phyloP scores from a whole-genome alignment of 495 filamentous ascomycete genomes.

The Mycothermus thermophilus region DNA sequence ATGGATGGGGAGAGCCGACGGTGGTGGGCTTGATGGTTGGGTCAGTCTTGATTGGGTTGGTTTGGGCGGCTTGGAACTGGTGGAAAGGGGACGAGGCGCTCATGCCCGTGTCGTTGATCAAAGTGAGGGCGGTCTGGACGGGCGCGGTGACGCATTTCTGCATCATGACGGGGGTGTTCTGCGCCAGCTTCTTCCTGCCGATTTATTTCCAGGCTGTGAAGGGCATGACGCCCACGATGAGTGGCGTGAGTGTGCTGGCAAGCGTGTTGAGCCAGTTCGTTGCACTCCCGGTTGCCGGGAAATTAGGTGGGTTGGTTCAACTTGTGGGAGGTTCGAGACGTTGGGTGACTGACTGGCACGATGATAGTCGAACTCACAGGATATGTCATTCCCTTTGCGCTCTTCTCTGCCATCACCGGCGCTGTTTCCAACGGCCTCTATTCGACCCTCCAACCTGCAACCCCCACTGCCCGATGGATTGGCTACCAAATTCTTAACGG shows the following conservation, averaged over 20 bases:
- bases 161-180: constrained; percentile 43
- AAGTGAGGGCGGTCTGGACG: constrained; percentile 46
- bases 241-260: constrained; percentile 40
- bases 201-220: constrained; percentile 60
- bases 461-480: constrained; percentile 35
- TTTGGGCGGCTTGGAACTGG: constrained; percentile 47
- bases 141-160: constrained; percentile 36
- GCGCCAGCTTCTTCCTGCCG: constrained; percentile 46
- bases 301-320: constrained; percentile 16
- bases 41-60: constrained; percentile 40
- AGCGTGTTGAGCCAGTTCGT: constrained; percentile 26
- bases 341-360: constrained; percentile 16
- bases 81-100: constrained; percentile 51
- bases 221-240: constrained; percentile 33
- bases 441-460: constrained; percentile 39
- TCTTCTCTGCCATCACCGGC: constrained; percentile 35
- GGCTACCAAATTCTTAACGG: constrained; percentile 56
- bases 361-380: constrained; percentile 24
- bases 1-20: constrained; percentile 46
- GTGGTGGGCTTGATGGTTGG: constrained; percentile 54
- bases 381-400: constrained; percentile 49
- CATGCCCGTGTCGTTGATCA: constrained; percentile 51
- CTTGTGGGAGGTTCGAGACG: constrained; percentile 14
- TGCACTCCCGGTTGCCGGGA: constrained; percentile 40
- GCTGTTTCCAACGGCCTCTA: constrained; percentile 46